These are phyloP conservation scores for Globisporangium splendens DNA, from an alignment of 352 stramenopile genomes.

Conservation along the genomic window DNA sequence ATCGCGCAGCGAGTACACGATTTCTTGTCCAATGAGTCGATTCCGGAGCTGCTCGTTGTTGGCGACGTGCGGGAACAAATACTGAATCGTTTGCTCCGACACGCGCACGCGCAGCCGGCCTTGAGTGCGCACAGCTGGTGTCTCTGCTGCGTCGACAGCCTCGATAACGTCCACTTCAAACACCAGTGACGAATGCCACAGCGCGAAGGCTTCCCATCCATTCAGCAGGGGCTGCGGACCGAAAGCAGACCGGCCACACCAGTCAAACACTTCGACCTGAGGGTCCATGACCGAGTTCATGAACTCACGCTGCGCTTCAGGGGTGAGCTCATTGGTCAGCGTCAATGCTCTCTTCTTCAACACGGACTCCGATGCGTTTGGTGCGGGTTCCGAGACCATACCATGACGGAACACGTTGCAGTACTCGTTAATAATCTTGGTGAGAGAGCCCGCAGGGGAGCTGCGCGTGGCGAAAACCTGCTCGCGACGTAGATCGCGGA, in stretches of 20 bases:
- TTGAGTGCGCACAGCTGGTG: slow-evolving; percentile 31
- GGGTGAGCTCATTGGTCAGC: slow-evolving; percentile 15
- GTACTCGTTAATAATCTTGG: slow-evolving; percentile 15
- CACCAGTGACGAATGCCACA: slow-evolving; percentile 33
- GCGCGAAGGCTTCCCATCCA: slow-evolving; percentile 35
- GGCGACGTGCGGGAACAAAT: slow-evolving; percentile 37
- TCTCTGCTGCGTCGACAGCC: slow-evolving; percentile 27
- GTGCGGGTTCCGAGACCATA: neutral
- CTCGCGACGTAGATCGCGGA: slow-evolving; percentile 10
- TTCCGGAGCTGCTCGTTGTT: slow-evolving; percentile 18
- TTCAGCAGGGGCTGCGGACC: slow-evolving; percentile 30
- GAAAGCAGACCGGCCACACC: slow-evolving; percentile 30
- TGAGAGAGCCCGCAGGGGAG: slow-evolving; percentile 2
- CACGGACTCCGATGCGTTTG: neutral
- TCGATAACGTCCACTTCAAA: slow-evolving; percentile 36
- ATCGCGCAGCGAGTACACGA: slow-evolving; percentile 38
- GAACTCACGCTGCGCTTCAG: slow-evolving; percentile 36
- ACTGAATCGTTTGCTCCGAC: slow-evolving; percentile 32
- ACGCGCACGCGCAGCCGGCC: slow-evolving; percentile 30
- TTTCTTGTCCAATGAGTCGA: slow-evolving; percentile 31
- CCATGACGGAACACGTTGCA: slow-evolving; percentile 13
- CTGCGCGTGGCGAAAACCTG: slow-evolving; percentile 11
- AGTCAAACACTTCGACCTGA: slow-evolving; percentile 39
- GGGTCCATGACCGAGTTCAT: slow-evolving; percentile 38
- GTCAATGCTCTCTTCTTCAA: slow-evolving; percentile 24